Conservation (phyloP, 2,329 filamentous ascomycete species). For the Cercospora sp. region DNA sequence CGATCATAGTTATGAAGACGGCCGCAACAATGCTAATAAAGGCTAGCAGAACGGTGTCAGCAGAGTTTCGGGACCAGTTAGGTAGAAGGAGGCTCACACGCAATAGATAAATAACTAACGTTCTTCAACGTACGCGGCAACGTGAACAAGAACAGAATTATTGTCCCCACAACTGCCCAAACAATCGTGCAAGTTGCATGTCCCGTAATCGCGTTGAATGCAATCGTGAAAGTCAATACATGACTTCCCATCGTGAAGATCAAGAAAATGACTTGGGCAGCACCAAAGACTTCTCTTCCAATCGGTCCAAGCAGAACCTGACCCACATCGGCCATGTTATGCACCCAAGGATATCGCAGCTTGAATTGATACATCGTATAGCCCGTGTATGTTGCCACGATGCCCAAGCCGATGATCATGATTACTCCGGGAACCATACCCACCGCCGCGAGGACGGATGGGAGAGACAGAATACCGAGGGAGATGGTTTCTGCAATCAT, state of each 20-base stretch:
- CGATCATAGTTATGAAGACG: slow-evolving; percentile 67
- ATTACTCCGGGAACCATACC: slow-evolving; percentile 58
- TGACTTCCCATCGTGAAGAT: slow-evolving; percentile 70
- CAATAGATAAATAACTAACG: slow-evolving; percentile 63
- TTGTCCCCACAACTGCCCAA: slow-evolving; percentile 61
- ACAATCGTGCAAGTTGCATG: slow-evolving; percentile 65
- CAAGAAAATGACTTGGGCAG: slow-evolving; percentile 64
- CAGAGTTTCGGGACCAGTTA: no score
- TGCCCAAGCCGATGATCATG: slow-evolving; percentile 55
- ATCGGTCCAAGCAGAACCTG: slow-evolving; percentile 60
- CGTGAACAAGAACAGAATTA: slow-evolving; percentile 59
- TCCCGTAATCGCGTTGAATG: slow-evolving; percentile 64
- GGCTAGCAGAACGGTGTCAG: no score
- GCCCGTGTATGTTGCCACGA: slow-evolving; percentile 61
- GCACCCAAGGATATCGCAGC: slow-evolving; percentile 50
- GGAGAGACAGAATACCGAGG: slow-evolving; percentile 57
- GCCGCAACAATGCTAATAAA: slow-evolving; percentile 61
- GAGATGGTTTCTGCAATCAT: slow-evolving; percentile 62
- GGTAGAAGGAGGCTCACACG: slow-evolving; percentile 51
- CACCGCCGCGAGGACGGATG: slow-evolving; percentile 54
- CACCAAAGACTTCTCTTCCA: slow-evolving; percentile 64
- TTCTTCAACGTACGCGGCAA: slow-evolving; percentile 64
- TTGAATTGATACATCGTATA: slow-evolving; percentile 63
- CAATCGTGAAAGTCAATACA: slow-evolving; percentile 69
- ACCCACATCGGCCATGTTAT: slow-evolving; percentile 68